phyloP scores from a whole-genome alignment of 768 basidiomycete species.

The Rhodotorula kratochvilovae region DNA sequence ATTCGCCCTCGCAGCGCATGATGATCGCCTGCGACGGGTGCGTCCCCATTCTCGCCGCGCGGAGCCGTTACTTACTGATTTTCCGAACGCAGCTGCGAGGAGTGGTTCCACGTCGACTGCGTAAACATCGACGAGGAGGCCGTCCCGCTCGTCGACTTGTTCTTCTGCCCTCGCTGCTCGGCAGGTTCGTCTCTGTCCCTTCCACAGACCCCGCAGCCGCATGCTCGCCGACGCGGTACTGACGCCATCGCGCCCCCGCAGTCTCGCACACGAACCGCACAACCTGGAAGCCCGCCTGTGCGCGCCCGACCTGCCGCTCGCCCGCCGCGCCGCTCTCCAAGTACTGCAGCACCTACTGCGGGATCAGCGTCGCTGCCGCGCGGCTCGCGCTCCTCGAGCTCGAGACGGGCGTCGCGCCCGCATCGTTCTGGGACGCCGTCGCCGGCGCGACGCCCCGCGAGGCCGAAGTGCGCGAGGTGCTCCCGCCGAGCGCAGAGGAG shows the following conservation, averaged over 20 bases:
- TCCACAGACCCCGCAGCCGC: background rate
- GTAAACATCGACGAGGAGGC: slow-evolving; percentile 73
- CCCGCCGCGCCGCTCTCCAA: slow-evolving; percentile 79
- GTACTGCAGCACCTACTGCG: slow-evolving; percentile 86
- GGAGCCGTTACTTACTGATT: background rate
- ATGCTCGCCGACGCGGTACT: slow-evolving; percentile 54
- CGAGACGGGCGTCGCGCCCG: slow-evolving; percentile 51
- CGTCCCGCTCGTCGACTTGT: slow-evolving; percentile 84
- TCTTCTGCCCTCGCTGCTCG: slow-evolving; percentile 77
- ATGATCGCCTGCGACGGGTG: slow-evolving; percentile 95
- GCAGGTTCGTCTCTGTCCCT: slow-evolving; percentile 56
- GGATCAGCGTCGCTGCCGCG: slow-evolving; percentile 53
- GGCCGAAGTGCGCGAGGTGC: slow-evolving; percentile 57
- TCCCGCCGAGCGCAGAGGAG: slow-evolving; percentile 30
- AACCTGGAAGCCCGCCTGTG: slow-evolving; percentile 50
- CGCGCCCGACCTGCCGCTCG: slow-evolving; percentile 60
- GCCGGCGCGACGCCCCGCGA: slow-evolving; percentile 66
- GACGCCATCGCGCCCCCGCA: slow-evolving; percentile 51
- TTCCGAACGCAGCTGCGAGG: slow-evolving; percentile 64
- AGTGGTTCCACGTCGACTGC: slow-evolving; percentile 89
- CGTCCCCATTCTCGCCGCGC: slow-evolving; percentile 41
- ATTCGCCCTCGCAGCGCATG: slow-evolving; percentile 48
- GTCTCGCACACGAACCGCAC: slow-evolving; percentile 27
- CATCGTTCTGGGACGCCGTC: slow-evolving; percentile 67
- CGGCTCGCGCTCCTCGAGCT: slow-evolving; percentile 58